A percentile compares a stretch with the other conserved stretches of the same genome.
Evolutionary conservation across 768 basidiomycete species (phyloP).

Genomic region (Lactarius sp.): DNA sequence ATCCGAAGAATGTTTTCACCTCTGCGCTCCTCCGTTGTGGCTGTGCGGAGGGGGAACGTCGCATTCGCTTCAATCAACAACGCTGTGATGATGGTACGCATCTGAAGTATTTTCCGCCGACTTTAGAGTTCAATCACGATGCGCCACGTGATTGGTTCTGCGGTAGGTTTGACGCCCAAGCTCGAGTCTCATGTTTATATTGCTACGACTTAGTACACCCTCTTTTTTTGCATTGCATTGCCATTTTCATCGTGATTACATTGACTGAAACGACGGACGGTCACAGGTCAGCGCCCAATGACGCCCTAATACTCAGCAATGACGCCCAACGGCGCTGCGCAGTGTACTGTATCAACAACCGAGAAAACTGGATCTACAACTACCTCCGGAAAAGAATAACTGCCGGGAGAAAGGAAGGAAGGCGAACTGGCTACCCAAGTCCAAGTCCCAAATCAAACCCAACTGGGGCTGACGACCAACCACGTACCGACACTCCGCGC

Average conservation of each 20-base stretch:
- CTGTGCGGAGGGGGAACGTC: too few species aligned
- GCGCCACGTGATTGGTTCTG: neutral
- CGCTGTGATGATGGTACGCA: too few species aligned
- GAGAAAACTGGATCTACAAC: neutral
- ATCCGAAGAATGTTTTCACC: too few species aligned
- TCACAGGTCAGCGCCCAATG: neutral
- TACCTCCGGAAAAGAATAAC: neutral
- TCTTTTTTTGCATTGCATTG: too few species aligned
- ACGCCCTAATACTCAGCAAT: neutral
- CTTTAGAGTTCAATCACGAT: neutral
- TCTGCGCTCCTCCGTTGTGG: too few species aligned
- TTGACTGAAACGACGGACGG: neutral
- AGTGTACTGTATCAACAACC: neutral
- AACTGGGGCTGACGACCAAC: neutral
- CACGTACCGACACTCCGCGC: neutral
- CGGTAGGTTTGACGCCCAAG: neutral
- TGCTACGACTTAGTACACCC: neutral
- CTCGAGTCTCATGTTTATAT: neutral
- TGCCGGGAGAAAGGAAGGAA: neutral
- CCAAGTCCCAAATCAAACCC: conserved; percentile 5
- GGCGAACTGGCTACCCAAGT: neutral
- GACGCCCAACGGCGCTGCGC: neutral
- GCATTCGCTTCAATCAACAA: neutral
- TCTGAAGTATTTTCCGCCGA: too few species aligned
- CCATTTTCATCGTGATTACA: neutral